These are phyloP conservation scores for Pseudozyma hubeiensis DNA, from an alignment of 1,284 basidiomycete species.

Conservation along the genomic window DNA sequence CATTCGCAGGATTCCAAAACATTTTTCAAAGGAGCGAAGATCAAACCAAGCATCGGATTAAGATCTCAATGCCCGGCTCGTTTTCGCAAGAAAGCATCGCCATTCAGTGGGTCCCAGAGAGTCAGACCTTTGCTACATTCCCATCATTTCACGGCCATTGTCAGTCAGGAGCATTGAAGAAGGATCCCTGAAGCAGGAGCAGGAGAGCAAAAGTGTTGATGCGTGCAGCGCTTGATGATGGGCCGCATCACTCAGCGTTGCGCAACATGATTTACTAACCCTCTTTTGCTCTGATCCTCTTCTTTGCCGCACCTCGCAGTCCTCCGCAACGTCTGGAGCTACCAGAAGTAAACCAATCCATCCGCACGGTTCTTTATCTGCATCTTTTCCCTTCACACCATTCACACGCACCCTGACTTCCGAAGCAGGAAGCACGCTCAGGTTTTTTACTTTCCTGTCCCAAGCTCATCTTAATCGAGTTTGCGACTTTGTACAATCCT, in stretches of 20 bases:
- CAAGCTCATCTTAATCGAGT: neutral
- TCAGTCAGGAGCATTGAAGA: neutral
- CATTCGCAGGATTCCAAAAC: slow-evolving; percentile 64
- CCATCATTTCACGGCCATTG: no score
- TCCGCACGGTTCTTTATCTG: slow-evolving; percentile 10
- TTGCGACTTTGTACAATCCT: slow-evolving; percentile 32
- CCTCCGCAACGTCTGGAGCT: slow-evolving; percentile 63
- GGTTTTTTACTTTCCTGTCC: neutral
- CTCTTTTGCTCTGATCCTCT: slow-evolving; percentile 1
- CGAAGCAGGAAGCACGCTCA: neutral
- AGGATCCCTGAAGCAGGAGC: neutral
- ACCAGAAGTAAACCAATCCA: slow-evolving; percentile 51
- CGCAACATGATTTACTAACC: slow-evolving; percentile 10
- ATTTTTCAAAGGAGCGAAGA: slow-evolving; percentile 61
- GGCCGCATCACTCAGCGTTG: neutral
- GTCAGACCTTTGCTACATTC: slow-evolving; percentile 66
- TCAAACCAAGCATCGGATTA: slow-evolving; percentile 57
- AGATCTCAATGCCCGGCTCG: slow-evolving; percentile 61
- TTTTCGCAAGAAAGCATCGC: slow-evolving; percentile 7
- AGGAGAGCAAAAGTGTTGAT: neutral
- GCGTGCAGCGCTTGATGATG: slow-evolving; percentile 4
- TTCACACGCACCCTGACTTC: neutral
- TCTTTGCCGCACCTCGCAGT: slow-evolving; percentile 29
- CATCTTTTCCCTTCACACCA: slow-evolving; percentile 6
- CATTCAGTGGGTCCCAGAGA: slow-evolving; percentile 60